phyloP scores from a whole-genome alignment of 352 stramenopile genomes.

The Thalassiosira hispida region DNA sequence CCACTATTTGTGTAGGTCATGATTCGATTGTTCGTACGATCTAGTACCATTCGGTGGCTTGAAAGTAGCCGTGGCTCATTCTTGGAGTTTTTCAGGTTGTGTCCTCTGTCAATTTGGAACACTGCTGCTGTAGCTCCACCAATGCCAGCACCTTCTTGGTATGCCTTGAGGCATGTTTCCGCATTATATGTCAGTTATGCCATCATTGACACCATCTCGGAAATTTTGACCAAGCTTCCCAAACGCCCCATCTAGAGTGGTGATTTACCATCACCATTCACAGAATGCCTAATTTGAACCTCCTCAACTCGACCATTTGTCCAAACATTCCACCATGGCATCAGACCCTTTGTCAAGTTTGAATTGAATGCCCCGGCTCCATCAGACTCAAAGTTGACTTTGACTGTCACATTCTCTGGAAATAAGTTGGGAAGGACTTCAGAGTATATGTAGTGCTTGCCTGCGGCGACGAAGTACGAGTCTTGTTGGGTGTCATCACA shows the following conservation, averaged over 20 bases:
- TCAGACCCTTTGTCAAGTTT: constrained; percentile 10
- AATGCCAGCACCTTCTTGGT: not conserved
- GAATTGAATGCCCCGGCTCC: constrained; percentile 22
- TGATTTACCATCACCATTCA: constrained; percentile 15
- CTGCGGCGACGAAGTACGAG: constrained; percentile 4
- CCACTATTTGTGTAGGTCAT: too few relatives aligned
- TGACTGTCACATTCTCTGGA: constrained; percentile 1
- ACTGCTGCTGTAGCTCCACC: not conserved
- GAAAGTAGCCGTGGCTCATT: not conserved
- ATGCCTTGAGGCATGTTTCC: not conserved
- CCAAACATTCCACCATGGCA: constrained; percentile 4
- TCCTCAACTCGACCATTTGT: constrained; percentile 22
- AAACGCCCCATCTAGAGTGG: not conserved
- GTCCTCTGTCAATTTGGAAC: not conserved
- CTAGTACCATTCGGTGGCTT: too few relatives aligned
- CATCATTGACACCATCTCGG: not conserved
- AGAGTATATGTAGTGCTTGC: constrained; percentile 18
- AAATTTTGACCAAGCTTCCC: not conserved
- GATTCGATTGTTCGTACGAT: too few relatives aligned
- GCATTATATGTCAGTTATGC: constrained; percentile 4
- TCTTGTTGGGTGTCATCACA: constrained; percentile 31
- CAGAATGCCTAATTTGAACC: constrained; percentile 6
- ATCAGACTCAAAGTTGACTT: constrained; percentile 18
- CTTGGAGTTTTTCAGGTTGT: not conserved
- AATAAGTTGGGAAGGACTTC: constrained; percentile 10